These are phyloP conservation scores for Gymnopilus dilepis DNA, from an alignment of 768 basidiomycete species.

Conservation along the genomic window DNA sequence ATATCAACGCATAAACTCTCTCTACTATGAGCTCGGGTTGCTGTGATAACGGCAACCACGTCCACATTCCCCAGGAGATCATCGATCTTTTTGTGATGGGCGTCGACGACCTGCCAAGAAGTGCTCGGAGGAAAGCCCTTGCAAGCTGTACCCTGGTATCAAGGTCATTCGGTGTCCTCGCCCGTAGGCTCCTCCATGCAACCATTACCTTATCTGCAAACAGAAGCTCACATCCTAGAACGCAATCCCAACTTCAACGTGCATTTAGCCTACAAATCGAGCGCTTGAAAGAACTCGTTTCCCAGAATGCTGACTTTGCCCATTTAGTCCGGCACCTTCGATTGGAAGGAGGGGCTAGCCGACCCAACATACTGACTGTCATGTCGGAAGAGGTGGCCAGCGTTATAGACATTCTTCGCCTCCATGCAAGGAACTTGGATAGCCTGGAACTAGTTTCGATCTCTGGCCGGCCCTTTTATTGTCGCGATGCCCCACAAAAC, in stretches of 20 bases:
- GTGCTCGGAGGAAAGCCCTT: background rate
- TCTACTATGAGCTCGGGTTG: too few species aligned
- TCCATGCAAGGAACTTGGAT: background rate
- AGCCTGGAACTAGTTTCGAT: background rate
- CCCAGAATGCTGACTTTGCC: background rate
- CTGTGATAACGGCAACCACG: too few species aligned
- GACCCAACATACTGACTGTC: background rate
- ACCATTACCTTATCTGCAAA: background rate
- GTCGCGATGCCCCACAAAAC: background rate
- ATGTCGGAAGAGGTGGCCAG: background rate
- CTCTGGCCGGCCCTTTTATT: background rate
- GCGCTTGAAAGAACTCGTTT: background rate
- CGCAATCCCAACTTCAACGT: background rate
- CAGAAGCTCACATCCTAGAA: background rate
- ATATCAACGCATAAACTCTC: too few species aligned
- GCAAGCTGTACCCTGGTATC: background rate
- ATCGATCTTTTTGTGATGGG: background rate
- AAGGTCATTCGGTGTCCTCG: background rate
- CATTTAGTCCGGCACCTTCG: background rate
- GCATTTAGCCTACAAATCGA: background rate
- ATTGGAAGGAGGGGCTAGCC: background rate
- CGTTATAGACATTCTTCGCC: background rate
- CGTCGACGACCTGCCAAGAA: background rate
- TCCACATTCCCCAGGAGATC: background rate
- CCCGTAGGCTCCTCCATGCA: background rate